Evolutionary conservation across 192 early-diverging fungal genomes (phyloP).

Genomic region (Lunasporangiospora selenospora): DNA sequence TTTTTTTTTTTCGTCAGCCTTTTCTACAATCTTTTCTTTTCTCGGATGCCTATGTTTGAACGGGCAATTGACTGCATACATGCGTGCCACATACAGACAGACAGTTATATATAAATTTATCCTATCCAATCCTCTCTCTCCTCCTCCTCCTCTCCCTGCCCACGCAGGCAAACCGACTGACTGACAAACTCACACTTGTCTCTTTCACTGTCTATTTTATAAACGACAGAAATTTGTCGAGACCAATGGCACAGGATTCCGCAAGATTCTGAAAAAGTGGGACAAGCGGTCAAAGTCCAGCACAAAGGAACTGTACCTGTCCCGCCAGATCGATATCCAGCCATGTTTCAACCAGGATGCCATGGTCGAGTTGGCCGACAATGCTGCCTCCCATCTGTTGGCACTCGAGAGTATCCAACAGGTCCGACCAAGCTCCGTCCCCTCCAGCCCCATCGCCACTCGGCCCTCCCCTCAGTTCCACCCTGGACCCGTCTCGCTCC

Average conservation of each 20-base stretch:
- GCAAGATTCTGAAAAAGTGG: slow-evolving; percentile 98
- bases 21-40: too few relatives aligned
- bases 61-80: too few relatives aligned
- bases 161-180: too few relatives aligned
- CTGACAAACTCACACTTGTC: too few relatives aligned
- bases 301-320: slow-evolving; percentile 94
- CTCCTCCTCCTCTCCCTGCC: too few relatives aligned
- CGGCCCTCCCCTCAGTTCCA: slow-evolving; percentile 16
- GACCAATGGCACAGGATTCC: slow-evolving; percentile 89
- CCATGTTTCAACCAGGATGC: slow-evolving; percentile 93
- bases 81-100: too few relatives aligned
- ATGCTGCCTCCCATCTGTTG: slow-evolving; percentile 70
- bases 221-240: slow-evolving; percentile 97
- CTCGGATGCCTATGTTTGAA: too few relatives aligned
- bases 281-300: slow-evolving; percentile 95
- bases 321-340: slow-evolving; percentile 94
- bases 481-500: neutral
- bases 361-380: slow-evolving; percentile 86
- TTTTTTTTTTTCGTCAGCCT: too few relatives aligned
- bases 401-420: slow-evolving; percentile 70
- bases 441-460: slow-evolving; percentile 11
- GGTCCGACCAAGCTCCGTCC: neutral
- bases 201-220: slow-evolving; percentile 36
- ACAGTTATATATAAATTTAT: too few relatives aligned
- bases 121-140: too few relatives aligned